Evolutionary conservation across 31 red algal genomes (phyloP).

Genomic region (Odonthalia washingtoniensis): DNA sequence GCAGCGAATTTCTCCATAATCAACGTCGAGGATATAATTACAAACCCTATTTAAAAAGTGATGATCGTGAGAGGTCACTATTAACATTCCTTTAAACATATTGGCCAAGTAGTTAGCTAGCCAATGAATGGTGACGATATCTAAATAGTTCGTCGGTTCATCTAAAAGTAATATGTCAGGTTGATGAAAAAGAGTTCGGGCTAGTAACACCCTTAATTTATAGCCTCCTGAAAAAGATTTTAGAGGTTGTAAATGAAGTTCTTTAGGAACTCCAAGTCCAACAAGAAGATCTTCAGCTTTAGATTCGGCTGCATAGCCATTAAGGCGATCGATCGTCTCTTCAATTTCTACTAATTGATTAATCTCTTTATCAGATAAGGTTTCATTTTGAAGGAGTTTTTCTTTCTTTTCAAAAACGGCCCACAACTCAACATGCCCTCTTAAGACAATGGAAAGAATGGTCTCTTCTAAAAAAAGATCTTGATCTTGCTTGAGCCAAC

Average conservation of each 20-base stretch:
- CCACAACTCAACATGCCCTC: slow-evolving; percentile 14
- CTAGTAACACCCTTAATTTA: slow-evolving; percentile 84
- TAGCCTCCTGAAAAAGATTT: slow-evolving; percentile 79
- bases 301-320: background rate
- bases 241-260: slow-evolving; percentile 73
- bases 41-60: slow-evolving; percentile 81
- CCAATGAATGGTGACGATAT: slow-evolving; percentile 92
- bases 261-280: slow-evolving; percentile 6
- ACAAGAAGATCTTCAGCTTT: background rate
- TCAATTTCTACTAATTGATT: slow-evolving; percentile 75
- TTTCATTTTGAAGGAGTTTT: background rate
- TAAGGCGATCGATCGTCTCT: slow-evolving; percentile 47
- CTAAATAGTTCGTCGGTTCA: slow-evolving; percentile 97
- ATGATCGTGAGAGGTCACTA: slow-evolving; percentile 95
- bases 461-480: slow-evolving; percentile 85
- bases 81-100: slow-evolving; percentile 76
- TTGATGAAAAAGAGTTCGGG: slow-evolving; percentile 86
- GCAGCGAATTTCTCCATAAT: slow-evolving; percentile 85
- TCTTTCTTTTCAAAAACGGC: background rate
- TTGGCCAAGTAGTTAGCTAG: slow-evolving; percentile 88
- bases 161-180: slow-evolving; percentile 94
- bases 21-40: slow-evolving; percentile 94
- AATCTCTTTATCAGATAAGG: slow-evolving; percentile 49
- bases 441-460: slow-evolving; percentile 50
- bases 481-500: slow-evolving; percentile 68